These are phyloP conservation scores for Glarea lozoyensis DNA, from an alignment of 495 filamentous ascomycete genomes.

Conservation along the genomic window DNA sequence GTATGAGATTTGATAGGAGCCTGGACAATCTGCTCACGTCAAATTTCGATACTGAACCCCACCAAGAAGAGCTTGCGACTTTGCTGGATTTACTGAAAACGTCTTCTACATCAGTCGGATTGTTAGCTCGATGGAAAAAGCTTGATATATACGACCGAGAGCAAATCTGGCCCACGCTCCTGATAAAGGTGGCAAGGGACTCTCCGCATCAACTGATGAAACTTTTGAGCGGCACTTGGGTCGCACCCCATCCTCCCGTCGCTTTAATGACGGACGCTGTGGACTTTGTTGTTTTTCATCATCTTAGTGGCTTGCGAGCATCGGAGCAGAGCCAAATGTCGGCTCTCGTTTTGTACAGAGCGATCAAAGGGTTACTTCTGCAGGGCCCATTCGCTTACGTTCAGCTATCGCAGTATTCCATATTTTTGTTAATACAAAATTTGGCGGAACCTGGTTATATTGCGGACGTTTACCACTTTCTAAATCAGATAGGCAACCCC, in stretches of 20 bases:
- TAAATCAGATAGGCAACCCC: slow-evolving; percentile 2
- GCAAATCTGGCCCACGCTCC: slow-evolving; percentile 14
- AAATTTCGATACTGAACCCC: too few relatives aligned
- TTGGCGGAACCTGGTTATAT: not conserved
- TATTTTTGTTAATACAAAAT: slow-evolving; percentile 5
- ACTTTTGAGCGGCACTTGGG: slow-evolving; percentile 7
- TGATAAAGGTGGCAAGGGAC: slow-evolving; percentile 4
- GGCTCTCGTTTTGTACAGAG: not conserved
- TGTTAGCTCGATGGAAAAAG: not conserved
- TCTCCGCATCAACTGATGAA: slow-evolving; percentile 6
- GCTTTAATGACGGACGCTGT: slow-evolving; percentile 9
- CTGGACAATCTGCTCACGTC: too few relatives aligned
- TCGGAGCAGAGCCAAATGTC: not conserved
- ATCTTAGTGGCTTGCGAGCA: slow-evolving; percentile 1
- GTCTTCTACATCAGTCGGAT: too few relatives aligned
- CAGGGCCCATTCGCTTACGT: slow-evolving; percentile 1
- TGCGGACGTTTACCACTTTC: slow-evolving; percentile 8
- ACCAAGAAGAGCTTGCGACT: too few relatives aligned
- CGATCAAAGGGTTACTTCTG: not conserved
- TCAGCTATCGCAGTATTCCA: slow-evolving; percentile 10
- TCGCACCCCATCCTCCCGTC: slow-evolving; percentile 8
- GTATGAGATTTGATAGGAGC: too few relatives aligned
- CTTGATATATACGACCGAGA: not conserved
- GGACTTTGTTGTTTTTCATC: slow-evolving; percentile 12
- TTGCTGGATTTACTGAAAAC: too few relatives aligned